Conservation (phyloP, 2,329 filamentous ascomycete genomes). For the Thyridium curvatum region DNA sequence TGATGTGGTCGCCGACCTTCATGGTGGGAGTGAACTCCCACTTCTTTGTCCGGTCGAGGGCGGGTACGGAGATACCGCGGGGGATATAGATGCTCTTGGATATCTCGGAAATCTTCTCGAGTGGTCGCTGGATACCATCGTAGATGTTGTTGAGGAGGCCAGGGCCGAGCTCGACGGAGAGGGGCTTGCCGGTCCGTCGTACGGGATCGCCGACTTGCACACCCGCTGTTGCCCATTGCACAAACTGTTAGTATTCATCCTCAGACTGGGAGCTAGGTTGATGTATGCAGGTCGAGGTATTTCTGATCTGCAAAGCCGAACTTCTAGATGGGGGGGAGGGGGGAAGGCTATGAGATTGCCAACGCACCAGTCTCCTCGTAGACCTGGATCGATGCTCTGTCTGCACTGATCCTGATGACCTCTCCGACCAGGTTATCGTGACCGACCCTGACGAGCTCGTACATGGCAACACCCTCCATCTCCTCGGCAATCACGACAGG, state of each 20-base stretch:
- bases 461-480: constrained; percentile 99
- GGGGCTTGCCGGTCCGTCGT: constrained; percentile 80
- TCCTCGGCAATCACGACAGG: constrained; percentile 96
- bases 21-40: constrained; percentile 91
- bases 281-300: background rate
- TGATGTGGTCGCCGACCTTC: constrained; percentile 96
- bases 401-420: constrained; percentile 93
- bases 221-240: constrained; percentile 57
- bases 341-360: background rate
- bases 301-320: constrained; percentile 2
- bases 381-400: constrained; percentile 96
- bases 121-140: constrained; percentile 95
- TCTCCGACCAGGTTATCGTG: constrained; percentile 90
- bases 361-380: constrained; percentile 93
- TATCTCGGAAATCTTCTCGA: constrained; percentile 72
- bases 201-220: constrained; percentile 95
- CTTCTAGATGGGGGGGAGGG: too few relatives aligned
- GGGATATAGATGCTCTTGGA: constrained; percentile 95
- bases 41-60: constrained; percentile 84
- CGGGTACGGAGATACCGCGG: constrained; percentile 81
- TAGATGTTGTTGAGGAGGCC: constrained; percentile 99
- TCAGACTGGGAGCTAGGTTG: too few relatives aligned
- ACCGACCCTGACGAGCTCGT: constrained; percentile 93
- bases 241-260: background rate
- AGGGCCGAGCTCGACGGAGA: constrained; percentile 95